A percentile compares a stretch with the other conserved stretches of the same genome.
Evolutionary conservation across 192 early-diverging fungal species (phyloP).

Genomic region (Geosiphon pyriformis): DNA sequence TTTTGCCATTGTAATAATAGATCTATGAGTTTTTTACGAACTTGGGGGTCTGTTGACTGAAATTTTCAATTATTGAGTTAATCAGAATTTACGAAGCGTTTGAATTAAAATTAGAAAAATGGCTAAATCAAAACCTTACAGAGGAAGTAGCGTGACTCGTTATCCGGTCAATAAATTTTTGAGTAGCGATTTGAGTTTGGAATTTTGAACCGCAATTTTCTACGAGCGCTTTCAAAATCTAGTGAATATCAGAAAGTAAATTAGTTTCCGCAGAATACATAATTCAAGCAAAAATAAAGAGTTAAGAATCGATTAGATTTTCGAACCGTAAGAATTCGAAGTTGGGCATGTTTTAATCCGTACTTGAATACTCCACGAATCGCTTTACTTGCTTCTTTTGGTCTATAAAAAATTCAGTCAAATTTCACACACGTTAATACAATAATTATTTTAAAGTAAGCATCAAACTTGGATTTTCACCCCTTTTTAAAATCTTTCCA

Average conservation of each 20-base stretch:
- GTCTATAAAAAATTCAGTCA: too few relatives aligned
- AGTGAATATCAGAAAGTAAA: background rate
- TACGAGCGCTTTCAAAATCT: slow-evolving; percentile 10
- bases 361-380: slow-evolving; percentile 12
- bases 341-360: slow-evolving; percentile 10
- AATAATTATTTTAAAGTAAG: too few relatives aligned
- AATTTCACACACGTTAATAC: too few relatives aligned
- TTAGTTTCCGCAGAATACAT: background rate
- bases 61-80: too few relatives aligned
- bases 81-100: too few relatives aligned
- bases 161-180: slow-evolving; percentile 10
- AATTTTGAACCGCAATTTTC: slow-evolving; percentile 18
- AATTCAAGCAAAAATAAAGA: background rate
- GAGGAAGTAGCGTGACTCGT: slow-evolving; percentile 5
- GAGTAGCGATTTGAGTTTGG: slow-evolving; percentile 6
- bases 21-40: slow-evolving; percentile 12
- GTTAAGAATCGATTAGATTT: background rate
- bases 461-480: too few relatives aligned
- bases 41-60: slow-evolving; percentile 12
- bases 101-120: background rate
- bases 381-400: slow-evolving; percentile 18
- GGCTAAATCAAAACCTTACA: background rate
- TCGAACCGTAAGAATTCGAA: slow-evolving; percentile 5
- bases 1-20: slow-evolving; percentile 5
- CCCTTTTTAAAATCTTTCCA: too few relatives aligned